These are phyloP conservation scores for Tylopilus vinaceipallidus DNA, from an alignment of 768 basidiomycete species.

Conservation along the genomic window DNA sequence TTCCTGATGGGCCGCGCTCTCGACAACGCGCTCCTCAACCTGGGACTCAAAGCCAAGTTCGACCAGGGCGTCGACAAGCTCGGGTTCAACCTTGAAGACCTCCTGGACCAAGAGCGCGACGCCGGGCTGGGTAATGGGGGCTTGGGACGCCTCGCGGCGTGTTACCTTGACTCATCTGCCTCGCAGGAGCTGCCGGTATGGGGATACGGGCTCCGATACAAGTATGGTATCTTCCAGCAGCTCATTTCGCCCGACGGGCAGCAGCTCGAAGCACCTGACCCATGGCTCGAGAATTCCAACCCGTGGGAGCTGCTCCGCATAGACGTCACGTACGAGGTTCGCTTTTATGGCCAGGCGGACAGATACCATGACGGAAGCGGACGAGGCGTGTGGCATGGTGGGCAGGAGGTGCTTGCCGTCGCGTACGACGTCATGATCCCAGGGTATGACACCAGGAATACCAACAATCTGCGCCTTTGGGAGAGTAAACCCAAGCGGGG, in stretches of 20 bases:
- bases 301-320: slow-evolving; percentile 87
- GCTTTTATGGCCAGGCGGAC: slow-evolving; percentile 87
- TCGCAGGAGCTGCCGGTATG: slow-evolving; percentile 90
- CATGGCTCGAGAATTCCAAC: slow-evolving; percentile 86
- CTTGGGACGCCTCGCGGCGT: slow-evolving; percentile 92
- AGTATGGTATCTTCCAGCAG: slow-evolving; percentile 95
- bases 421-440: slow-evolving; percentile 97
- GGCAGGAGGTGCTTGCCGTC: slow-evolving; percentile 89
- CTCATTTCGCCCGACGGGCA: slow-evolving; percentile 82
- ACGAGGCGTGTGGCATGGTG: slow-evolving; percentile 77
- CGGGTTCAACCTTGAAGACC: slow-evolving; percentile 88
- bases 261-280: slow-evolving; percentile 89
- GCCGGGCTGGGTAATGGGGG: slow-evolving; percentile 96
- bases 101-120: slow-evolving; percentile 87
- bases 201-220: slow-evolving; percentile 93
- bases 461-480: slow-evolving; percentile 87
- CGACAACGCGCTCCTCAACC: slow-evolving; percentile 83
- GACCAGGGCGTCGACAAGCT: slow-evolving; percentile 64
- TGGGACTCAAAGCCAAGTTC: slow-evolving; percentile 80
- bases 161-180: slow-evolving; percentile 93
- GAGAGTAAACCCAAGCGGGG: slow-evolving; percentile 85
- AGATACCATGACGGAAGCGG: slow-evolving; percentile 56
- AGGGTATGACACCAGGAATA: slow-evolving; percentile 73
- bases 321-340: slow-evolving; percentile 81
- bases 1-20: slow-evolving; percentile 84